phyloP scores from a whole-genome alignment of 1,284 basidiomycete genomes.

The Rhodotorula sp. region DNA sequence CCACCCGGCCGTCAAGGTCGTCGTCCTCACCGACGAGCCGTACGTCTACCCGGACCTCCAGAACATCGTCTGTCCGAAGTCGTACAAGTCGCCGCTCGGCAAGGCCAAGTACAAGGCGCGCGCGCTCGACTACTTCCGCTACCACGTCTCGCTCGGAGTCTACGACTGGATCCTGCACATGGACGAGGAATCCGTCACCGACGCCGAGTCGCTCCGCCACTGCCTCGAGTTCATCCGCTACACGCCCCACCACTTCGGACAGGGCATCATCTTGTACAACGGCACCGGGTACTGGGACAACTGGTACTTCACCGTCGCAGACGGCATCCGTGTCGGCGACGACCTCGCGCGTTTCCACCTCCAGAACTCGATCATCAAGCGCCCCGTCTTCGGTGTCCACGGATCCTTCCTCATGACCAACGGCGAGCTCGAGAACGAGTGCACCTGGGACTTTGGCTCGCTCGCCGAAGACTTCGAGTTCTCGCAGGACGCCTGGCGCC shows the following conservation, averaged over 20 bases:
- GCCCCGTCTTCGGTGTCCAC: conserved; percentile 52
- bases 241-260: conserved; percentile 51
- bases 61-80: conserved; percentile 52
- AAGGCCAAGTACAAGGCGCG: conserved; percentile 53
- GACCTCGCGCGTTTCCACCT: conserved; percentile 52
- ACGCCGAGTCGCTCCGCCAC: conserved; percentile 50
- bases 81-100: conserved; percentile 50
- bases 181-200: conserved; percentile 52
- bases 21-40: conserved; percentile 52
- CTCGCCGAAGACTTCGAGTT: conserved; percentile 52
- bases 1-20: conserved; percentile 50
- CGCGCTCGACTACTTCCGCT: conserved; percentile 52
- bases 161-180: conserved; percentile 52
- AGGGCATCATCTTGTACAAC: conserved; percentile 53
- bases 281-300: conserved; percentile 51
- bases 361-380: conserved; percentile 50
- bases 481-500: conserved; percentile 51
- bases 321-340: conserved; percentile 52
- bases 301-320: conserved; percentile 53
- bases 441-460: conserved; percentile 48
- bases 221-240: conserved; percentile 51
- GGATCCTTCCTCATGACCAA: conserved; percentile 52
- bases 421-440: conserved; percentile 52
- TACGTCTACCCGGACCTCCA: conserved; percentile 51
- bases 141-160: conserved; percentile 49